Percentiles rank a stretch among this genome's conserved stretches.
Conservation (phyloP, 129 eudicot genomes). For the Lactuca saligna region DNA sequence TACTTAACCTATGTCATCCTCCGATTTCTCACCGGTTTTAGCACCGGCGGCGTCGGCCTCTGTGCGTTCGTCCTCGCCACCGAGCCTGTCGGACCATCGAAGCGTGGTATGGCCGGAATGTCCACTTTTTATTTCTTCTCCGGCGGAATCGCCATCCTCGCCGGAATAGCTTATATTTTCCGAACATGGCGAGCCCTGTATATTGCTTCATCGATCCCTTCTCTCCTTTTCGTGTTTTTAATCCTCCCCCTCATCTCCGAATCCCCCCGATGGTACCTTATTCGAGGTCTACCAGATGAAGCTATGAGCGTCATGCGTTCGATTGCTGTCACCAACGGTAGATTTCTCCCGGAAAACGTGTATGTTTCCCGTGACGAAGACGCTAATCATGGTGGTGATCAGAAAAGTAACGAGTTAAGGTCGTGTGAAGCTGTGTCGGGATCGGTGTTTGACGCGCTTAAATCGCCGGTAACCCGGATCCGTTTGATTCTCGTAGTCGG, state of each 20-base stretch:
- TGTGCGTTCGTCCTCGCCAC: slow-evolving; percentile 95
- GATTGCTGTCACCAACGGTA: slow-evolving; percentile 57
- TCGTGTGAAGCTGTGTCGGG: slow-evolving; percentile 44
- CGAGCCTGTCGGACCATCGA: slow-evolving; percentile 85
- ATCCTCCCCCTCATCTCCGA: slow-evolving; percentile 78
- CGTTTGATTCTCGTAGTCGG: slow-evolving; percentile 66
- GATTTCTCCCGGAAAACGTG: slow-evolving; percentile 49
- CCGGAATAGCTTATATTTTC: slow-evolving; percentile 76
- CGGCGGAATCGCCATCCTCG: slow-evolving; percentile 70
- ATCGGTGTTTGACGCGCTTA: slow-evolving; percentile 61
- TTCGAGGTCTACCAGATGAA: slow-evolving; percentile 50
- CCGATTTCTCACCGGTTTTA: slow-evolving; percentile 80
- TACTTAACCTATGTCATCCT: slow-evolving; percentile 65
- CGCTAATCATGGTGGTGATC: slow-evolving; percentile 8
- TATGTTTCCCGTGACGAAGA: slow-evolving; percentile 66
- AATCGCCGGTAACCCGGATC: slow-evolving; percentile 51
- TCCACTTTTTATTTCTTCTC: slow-evolving; percentile 98
- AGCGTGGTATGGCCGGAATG: slow-evolving; percentile 91
- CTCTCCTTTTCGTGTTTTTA: slow-evolving; percentile 57
- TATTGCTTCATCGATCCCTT: slow-evolving; percentile 73
- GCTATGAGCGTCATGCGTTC: slow-evolving; percentile 67
- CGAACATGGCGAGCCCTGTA: slow-evolving; percentile 75
- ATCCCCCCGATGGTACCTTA: slow-evolving; percentile 93
- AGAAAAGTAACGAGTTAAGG: slow-evolving; percentile 17
- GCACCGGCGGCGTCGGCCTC: slow-evolving; percentile 92